These are phyloP conservation scores for Dactylellina cionopaga DNA, from an alignment of 2,329 filamentous ascomycete genomes.

Conservation along the genomic window DNA sequence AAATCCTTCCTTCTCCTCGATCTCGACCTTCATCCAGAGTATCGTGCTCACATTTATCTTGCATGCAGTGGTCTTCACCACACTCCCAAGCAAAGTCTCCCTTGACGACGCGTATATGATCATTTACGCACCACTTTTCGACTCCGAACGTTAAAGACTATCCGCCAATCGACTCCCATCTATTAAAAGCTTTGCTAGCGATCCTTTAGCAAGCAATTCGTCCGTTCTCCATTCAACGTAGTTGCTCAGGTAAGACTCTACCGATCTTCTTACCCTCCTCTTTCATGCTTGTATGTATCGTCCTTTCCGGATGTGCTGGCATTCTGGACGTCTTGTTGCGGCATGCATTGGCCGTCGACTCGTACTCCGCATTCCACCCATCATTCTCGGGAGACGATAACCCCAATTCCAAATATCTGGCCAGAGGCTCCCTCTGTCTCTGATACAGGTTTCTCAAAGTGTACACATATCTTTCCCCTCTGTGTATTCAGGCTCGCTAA, in stretches of 20 bases:
- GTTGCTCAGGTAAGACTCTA: slow-evolving; percentile 36
- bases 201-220: slow-evolving; percentile 51
- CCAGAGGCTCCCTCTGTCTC: neutral
- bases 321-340: neutral
- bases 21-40: slow-evolving; percentile 24
- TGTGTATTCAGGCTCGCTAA: slow-evolving; percentile 21
- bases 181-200: slow-evolving; percentile 49
- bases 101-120: slow-evolving; percentile 53
- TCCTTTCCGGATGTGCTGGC: slow-evolving; percentile 28
- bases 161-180: slow-evolving; percentile 34
- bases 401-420: neutral
- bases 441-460: too few species aligned
- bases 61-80: slow-evolving; percentile 52
- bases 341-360: slow-evolving; percentile 4
- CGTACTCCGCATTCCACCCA: neutral
- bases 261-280: slow-evolving; percentile 40
- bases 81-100: slow-evolving; percentile 33
- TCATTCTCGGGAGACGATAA: slow-evolving; percentile 12
- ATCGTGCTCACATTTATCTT: slow-evolving; percentile 27
- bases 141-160: slow-evolving; percentile 38
- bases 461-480: too few species aligned
- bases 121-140: slow-evolving; percentile 53
- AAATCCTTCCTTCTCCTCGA: slow-evolving; percentile 24
- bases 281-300: slow-evolving; percentile 3
- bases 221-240: slow-evolving; percentile 24